Conservation (phyloP, 768 basidiomycete genomes). For the Harrya chromipes region DNA sequence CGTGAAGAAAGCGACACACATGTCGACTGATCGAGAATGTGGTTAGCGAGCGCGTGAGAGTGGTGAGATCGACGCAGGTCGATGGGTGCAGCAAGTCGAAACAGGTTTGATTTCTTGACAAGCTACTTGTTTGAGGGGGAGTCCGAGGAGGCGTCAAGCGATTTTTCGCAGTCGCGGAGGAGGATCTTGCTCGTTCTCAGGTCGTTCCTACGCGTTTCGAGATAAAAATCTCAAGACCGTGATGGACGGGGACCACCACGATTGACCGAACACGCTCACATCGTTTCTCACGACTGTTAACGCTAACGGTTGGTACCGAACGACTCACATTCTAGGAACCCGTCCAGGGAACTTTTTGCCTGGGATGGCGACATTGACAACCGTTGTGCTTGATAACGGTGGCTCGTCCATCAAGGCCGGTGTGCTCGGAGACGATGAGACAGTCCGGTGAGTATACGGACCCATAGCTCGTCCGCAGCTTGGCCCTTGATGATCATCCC, state of each 20-base stretch:
- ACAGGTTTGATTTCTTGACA: too few relatives aligned
- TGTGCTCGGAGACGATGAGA: slow-evolving; percentile 35
- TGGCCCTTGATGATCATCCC: not conserved
- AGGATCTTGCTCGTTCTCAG: too few relatives aligned
- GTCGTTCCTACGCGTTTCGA: too few relatives aligned
- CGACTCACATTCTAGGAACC: too few relatives aligned
- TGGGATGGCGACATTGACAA: slow-evolving; percentile 20
- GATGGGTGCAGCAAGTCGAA: too few relatives aligned
- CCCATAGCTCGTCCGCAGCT: not conserved
- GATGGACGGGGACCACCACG: not conserved
- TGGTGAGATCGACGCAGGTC: too few relatives aligned
- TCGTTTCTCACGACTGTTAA: slow-evolving; percentile 10
- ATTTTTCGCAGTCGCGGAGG: not conserved
- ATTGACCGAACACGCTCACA: too few relatives aligned
- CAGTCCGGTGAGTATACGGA: slow-evolving; percentile 21
- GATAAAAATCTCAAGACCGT: slow-evolving; percentile 5
- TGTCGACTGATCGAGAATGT: not conserved
- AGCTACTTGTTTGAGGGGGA: slow-evolving; percentile 5
- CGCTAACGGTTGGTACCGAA: too few relatives aligned
- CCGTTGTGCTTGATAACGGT: slow-evolving; percentile 85
- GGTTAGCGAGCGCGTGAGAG: too few relatives aligned
- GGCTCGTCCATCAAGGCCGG: slow-evolving; percentile 81
- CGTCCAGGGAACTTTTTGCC: too few relatives aligned
- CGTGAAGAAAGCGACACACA: slow-evolving; percentile 78
- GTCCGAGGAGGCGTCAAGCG: slow-evolving; percentile 1